A percentile compares a stretch with the other conserved stretches of the same genome.
Evolutionary conservation across 2,329 filamentous ascomycete species (phyloP).

Genomic region (Cytospora piceicola): DNA sequence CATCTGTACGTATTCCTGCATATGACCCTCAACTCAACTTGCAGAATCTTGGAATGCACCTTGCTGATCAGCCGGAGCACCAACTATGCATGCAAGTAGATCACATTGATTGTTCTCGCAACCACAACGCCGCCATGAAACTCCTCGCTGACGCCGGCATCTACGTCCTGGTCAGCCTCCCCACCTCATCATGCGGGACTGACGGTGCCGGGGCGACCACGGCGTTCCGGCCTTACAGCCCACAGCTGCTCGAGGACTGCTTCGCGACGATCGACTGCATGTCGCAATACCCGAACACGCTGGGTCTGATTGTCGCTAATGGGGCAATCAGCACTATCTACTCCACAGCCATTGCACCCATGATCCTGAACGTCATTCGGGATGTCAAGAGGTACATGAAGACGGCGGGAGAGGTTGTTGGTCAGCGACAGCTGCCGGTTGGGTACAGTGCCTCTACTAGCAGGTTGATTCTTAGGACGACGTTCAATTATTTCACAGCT

Average conservation of each 20-base stretch:
- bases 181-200: conserved; percentile 23
- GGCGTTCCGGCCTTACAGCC: conserved; percentile 32
- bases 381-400: conserved; percentile 38
- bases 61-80: neutral
- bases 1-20: conserved; percentile 31
- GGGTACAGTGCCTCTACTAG: conserved; percentile 29
- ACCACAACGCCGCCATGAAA: conserved; percentile 26
- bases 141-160: conserved; percentile 33
- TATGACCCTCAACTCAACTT: neutral
- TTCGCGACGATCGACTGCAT: conserved; percentile 37
- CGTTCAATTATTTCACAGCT: conserved; percentile 29
- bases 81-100: conserved; percentile 8
- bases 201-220: conserved; percentile 25
- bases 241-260: conserved; percentile 29
- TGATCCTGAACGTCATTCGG: conserved; percentile 35
- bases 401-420: conserved; percentile 14
- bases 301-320: conserved; percentile 36
- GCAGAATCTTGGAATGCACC: too few species aligned
- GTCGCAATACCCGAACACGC: conserved; percentile 37
- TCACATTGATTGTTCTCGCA: conserved; percentile 22
- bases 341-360: conserved; percentile 28
- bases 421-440: conserved; percentile 26
- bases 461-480: conserved; percentile 23
- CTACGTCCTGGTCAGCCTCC: conserved; percentile 34
- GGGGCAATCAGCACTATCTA: conserved; percentile 30